phyloP scores from a whole-genome alignment of 2,329 filamentous ascomycete genomes.

The Daldinia sp. region DNA sequence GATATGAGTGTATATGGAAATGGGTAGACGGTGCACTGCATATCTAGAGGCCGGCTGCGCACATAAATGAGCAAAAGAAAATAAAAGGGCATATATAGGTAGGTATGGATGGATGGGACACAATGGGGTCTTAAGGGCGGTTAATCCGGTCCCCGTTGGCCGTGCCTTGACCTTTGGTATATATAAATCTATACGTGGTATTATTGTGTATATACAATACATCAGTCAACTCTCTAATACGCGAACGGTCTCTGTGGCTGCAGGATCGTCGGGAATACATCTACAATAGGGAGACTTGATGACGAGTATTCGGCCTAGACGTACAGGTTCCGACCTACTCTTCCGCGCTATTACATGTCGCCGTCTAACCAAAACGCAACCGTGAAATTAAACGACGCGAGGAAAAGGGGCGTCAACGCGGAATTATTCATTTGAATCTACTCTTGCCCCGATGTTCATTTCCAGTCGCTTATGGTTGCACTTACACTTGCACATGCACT shows the following conservation, averaged over 20 bases:
- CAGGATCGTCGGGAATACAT: no score
- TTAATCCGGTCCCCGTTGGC: neutral
- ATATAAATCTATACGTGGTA: neutral
- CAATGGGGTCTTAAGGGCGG: neutral
- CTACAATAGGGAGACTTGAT: no score
- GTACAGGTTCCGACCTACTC: no score
- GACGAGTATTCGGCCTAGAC: no score
- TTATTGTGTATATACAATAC: neutral
- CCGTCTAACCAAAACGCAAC: neutral
- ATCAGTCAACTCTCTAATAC: neutral
- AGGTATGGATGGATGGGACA: neutral
- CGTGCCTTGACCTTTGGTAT: neutral
- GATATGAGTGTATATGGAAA: neutral
- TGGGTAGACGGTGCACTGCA: neutral
- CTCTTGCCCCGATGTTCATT: slow-evolving; percentile 1
- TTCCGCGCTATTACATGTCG: no score
- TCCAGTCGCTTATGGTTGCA: no score
- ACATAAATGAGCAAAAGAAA: neutral
- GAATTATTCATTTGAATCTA: slow-evolving; percentile 14
- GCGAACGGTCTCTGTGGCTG: no score
- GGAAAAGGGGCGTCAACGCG: slow-evolving; percentile 1
- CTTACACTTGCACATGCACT: neutral
- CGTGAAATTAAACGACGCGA: neutral
- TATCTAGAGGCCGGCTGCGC: neutral
- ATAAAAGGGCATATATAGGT: neutral